A percentile compares a stretch with the other conserved stretches of the same genome.
Conservation (phyloP, 106 monocot species). For the Platanthera guangdongensis region DNA sequence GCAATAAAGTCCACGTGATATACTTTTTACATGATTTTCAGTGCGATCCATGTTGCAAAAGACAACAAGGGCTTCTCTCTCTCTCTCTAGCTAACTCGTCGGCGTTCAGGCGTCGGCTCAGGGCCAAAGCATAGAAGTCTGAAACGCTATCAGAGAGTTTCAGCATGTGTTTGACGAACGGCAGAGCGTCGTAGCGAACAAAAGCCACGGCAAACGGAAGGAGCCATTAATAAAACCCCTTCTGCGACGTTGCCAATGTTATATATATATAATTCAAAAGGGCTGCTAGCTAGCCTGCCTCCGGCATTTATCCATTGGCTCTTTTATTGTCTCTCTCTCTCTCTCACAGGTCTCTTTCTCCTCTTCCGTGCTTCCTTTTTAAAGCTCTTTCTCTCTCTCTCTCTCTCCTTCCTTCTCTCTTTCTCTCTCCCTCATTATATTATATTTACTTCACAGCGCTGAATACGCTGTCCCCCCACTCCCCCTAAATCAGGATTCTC, state of each 20-base stretch:
- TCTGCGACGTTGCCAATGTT: no score
- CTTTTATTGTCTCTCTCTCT: neutral
- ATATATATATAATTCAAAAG: no score
- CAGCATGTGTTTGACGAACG: neutral
- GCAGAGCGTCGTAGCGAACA: conserved; percentile 1
- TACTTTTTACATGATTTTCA: neutral
- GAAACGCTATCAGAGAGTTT: conserved; percentile 5
- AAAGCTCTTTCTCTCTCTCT: neutral
- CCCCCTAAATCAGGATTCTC: no score
- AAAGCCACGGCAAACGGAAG: conserved; percentile 9
- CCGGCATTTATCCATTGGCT: neutral
- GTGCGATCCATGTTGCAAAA: conserved; percentile 1
- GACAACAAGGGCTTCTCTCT: neutral
- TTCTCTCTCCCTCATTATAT: neutral
- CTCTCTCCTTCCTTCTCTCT: neutral
- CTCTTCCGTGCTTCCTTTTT: neutral
- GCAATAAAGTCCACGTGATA: conserved; percentile 8
- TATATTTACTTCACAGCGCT: neutral
- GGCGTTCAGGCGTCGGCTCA: neutral
- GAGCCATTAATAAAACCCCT: neutral
- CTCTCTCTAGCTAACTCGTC: neutral
- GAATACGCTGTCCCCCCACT: neutral
- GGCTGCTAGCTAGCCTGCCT: no score
- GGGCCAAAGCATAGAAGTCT: conserved; percentile 1
- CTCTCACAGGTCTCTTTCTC: neutral